phyloP scores from a whole-genome alignment of 768 basidiomycete species.

The Strobilomyces echinocephalus region DNA sequence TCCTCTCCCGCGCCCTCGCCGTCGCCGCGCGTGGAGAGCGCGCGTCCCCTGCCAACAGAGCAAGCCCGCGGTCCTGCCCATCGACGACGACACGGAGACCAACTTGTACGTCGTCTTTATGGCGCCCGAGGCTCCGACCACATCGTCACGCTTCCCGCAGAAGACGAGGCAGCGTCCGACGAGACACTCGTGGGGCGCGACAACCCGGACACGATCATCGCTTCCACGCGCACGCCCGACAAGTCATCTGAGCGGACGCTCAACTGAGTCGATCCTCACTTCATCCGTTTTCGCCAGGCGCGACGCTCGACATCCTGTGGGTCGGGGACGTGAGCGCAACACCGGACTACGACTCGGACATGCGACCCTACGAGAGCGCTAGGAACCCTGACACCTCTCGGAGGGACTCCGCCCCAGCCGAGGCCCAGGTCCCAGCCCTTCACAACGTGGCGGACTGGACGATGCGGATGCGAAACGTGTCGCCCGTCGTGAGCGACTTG shows the following conservation, averaged over 20 bases:
- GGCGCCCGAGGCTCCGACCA: too few species aligned
- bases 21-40: too few species aligned
- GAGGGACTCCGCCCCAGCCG: too few species aligned
- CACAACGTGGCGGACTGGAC: constrained; percentile 34
- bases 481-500: constrained; percentile 59
- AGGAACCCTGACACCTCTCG: too few species aligned
- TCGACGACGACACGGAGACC: constrained; percentile 22
- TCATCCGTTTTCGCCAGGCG: constrained; percentile 12
- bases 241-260: constrained; percentile 17
- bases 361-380: too few species aligned
- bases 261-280: not conserved
- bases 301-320: constrained; percentile 85
- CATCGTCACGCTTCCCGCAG: too few species aligned
- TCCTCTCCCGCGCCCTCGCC: too few species aligned
- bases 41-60: constrained; percentile 30
- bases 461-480: constrained; percentile 64
- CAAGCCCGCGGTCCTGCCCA: constrained; percentile 15
- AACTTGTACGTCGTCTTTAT: too few species aligned
- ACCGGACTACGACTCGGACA: too few species aligned
- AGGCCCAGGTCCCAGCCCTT: too few species aligned
- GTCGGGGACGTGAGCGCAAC: constrained; percentile 43
- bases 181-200: constrained; percentile 6
- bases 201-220: too few species aligned
- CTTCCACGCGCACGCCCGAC: constrained; percentile 16
- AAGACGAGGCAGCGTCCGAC: too few species aligned